Conservation (phyloP, 306 rosid genomes). For the Citrullus amarus region DNA sequence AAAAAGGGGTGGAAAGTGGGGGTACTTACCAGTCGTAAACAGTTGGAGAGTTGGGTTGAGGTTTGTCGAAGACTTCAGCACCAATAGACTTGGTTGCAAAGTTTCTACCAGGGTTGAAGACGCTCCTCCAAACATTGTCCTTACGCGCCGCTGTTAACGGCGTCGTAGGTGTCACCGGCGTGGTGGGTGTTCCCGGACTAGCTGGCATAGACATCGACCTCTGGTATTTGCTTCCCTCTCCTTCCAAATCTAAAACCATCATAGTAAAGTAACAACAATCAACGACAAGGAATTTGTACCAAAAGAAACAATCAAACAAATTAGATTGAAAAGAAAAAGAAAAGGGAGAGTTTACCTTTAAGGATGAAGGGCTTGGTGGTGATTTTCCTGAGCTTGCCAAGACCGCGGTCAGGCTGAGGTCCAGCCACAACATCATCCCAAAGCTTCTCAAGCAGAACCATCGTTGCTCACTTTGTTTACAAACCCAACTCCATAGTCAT, state of each 20-base stretch:
- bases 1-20: background rate
- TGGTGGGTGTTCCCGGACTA: conserved; percentile 20
- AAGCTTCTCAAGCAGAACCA: conserved; percentile 49
- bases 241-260: conserved; percentile 8
- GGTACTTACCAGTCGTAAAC: conserved; percentile 76
- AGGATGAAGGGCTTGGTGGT: conserved; percentile 17
- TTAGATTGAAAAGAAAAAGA: background rate
- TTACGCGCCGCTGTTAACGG: conserved; percentile 36
- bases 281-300: background rate
- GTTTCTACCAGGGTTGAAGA: conserved; percentile 90
- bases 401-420: conserved; percentile 80
- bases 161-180: conserved; percentile 18
- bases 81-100: conserved; percentile 55
- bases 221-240: conserved; percentile 36
- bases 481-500: background rate
- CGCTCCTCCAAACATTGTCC: conserved; percentile 96
- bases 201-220: conserved; percentile 34
- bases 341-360: conserved; percentile 11
- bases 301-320: background rate
- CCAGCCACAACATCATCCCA: conserved; percentile 90
- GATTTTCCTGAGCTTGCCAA: conserved; percentile 56
- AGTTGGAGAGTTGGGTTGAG: conserved; percentile 81
- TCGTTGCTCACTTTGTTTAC: background rate
- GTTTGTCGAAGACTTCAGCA: conserved; percentile 69
- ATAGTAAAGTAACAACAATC: background rate